These are phyloP conservation scores for Citrus sinensis DNA, from an alignment of 345 rosid species.

Conservation along the genomic window DVS_A1.0 CM039168.1:2434501-2435000, in stretches of 20 bases:
- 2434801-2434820: slow-evolving; percentile 96
- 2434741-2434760: not conserved
- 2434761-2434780: not conserved
- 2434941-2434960: slow-evolving; percentile 87
- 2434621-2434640: not conserved
- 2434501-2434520: not conserved
- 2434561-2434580: not conserved
- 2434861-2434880: slow-evolving; percentile 76
- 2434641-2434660: not conserved
- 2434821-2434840: slow-evolving; percentile 84
- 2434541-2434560: not conserved
- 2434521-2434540: not conserved
- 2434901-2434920: slow-evolving; percentile 64
- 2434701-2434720: not conserved
- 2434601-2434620: not conserved
- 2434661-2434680: not conserved
- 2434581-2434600: not conserved
- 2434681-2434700: not conserved
- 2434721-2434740: not conserved
- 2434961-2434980: slow-evolving; percentile 98
- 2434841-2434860: slow-evolving; percentile 66
- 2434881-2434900: slow-evolving; percentile 70
- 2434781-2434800: slow-evolving; percentile 98
- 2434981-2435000: slow-evolving; percentile 30
- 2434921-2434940: slow-evolving; percentile 80